Percentiles rank a stretch among this genome's conserved stretches.
Conservation (phyloP, 129 eudicot genomes). For the Cynara cardunculus region DNA sequence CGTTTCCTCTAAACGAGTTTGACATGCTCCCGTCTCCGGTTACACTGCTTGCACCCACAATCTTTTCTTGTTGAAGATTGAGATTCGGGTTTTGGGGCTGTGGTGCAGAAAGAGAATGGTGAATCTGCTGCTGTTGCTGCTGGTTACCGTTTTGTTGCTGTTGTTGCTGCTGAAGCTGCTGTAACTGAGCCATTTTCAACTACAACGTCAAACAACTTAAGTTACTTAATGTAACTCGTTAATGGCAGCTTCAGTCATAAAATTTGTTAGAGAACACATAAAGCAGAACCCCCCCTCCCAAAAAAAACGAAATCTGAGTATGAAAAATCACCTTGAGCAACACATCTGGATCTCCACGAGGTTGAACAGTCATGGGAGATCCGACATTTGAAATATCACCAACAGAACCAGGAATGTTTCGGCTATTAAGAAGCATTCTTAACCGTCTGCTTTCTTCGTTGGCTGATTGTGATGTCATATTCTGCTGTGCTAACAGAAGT, state of each 20-base stretch:
- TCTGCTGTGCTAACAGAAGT: conserved; percentile 88
- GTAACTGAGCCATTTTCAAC: conserved; percentile 79
- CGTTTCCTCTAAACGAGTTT: conserved; percentile 87
- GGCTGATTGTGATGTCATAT: conserved; percentile 78
- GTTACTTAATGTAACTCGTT: neutral
- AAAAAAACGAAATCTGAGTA: neutral
- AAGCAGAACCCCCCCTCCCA: too few species aligned
- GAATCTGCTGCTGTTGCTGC: conserved; percentile 68
- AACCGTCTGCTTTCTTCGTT: conserved; percentile 87
- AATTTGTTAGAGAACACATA: neutral
- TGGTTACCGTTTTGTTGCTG: conserved; percentile 43
- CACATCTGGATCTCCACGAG: conserved; percentile 88
- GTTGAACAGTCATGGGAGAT: conserved; percentile 62
- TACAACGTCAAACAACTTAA: conserved; percentile 16
- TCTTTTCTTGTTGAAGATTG: conserved; percentile 78
- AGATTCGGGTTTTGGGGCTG: conserved; percentile 72
- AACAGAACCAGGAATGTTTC: conserved; percentile 59
- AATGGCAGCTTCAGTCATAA: neutral
- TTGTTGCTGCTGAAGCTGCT: conserved; percentile 44
- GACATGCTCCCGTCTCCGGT: conserved; percentile 90
- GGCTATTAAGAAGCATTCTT: conserved; percentile 78
- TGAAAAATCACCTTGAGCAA: conserved; percentile 54
- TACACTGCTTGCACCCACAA: conserved; percentile 65
- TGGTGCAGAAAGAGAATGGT: conserved; percentile 73
- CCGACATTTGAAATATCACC: conserved; percentile 84